phyloP scores from a whole-genome alignment of 495 filamentous ascomycete genomes.

The Tuber brumale region DNA sequence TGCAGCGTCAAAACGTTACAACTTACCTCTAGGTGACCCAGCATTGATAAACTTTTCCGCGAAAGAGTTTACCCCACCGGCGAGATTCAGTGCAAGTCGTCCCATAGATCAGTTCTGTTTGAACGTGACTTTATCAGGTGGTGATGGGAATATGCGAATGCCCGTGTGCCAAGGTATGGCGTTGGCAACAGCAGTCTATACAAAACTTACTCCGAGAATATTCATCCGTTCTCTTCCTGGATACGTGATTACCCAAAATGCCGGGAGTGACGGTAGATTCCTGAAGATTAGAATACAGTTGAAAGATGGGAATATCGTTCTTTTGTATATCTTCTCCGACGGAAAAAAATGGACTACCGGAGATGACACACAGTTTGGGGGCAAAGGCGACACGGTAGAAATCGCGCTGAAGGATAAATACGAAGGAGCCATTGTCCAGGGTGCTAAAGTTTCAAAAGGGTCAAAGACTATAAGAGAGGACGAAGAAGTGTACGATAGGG shows the following conservation, averaged over 20 bases:
- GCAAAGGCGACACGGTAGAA: neutral
- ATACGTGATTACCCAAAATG: neutral
- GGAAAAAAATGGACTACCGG: neutral
- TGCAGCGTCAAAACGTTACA: neutral
- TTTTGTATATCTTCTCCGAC: constrained; percentile 42
- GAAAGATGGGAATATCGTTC: neutral
- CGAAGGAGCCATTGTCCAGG: constrained; percentile 59
- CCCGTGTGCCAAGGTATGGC: constrained; percentile 64
- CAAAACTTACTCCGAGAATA: constrained; percentile 59
- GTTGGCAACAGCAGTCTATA: constrained; percentile 71
- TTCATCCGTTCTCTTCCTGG: constrained; percentile 55
- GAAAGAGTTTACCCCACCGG: neutral
- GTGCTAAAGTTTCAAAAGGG: constrained; percentile 54
- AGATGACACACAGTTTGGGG: neutral
- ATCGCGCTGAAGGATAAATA: neutral
- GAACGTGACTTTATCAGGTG: constrained; percentile 7
- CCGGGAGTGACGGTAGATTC: neutral
- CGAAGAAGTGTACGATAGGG: constrained; percentile 56
- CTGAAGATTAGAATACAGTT: constrained; percentile 2
- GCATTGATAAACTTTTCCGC: constrained; percentile 7
- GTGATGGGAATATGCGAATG: constrained; percentile 10
- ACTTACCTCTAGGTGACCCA: neutral
- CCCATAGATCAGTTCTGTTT: constrained; percentile 4
- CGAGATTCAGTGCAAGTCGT: neutral
- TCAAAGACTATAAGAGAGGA: constrained; percentile 50